Evolutionary conservation across 495 filamentous ascomycete species (phyloP).

Genomic region (Clohesyomyces aquaticus): DNA sequence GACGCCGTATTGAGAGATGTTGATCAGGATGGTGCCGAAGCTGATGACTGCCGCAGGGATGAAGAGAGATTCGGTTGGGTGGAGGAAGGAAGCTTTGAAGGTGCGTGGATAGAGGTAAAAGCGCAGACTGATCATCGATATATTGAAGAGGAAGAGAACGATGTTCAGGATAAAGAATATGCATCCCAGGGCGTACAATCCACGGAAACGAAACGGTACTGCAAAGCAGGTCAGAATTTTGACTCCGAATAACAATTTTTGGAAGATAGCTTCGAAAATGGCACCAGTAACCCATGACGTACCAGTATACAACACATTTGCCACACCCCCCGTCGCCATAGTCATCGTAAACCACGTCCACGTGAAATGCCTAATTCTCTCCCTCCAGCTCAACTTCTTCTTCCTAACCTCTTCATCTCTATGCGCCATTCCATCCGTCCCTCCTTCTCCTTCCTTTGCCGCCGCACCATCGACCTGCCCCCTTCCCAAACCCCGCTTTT

Average conservation of each 20-base stretch:
- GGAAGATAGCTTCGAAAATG: background rate
- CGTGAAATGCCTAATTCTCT: slow-evolving; percentile 50
- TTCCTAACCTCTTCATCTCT: slow-evolving; percentile 13
- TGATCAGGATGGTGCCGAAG: slow-evolving; percentile 77
- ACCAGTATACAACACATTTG: slow-evolving; percentile 76
- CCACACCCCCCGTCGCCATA: slow-evolving; percentile 84
- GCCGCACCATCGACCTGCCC: no score
- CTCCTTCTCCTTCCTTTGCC: slow-evolving; percentile 2
- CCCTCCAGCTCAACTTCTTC: slow-evolving; percentile 6
- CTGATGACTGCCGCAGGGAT: slow-evolving; percentile 72
- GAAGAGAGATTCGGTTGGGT: slow-evolving; percentile 81
- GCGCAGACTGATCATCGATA: slow-evolving; percentile 66
- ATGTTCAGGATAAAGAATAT: slow-evolving; percentile 79
- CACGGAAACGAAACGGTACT: slow-evolving; percentile 72
- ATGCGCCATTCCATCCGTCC: slow-evolving; percentile 1
- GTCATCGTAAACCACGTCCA: slow-evolving; percentile 53
- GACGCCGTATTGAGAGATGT: slow-evolving; percentile 77
- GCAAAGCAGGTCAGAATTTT: background rate
- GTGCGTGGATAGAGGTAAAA: slow-evolving; percentile 74
- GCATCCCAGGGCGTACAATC: slow-evolving; percentile 71
- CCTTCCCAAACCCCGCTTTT: background rate
- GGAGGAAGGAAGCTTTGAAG: slow-evolving; percentile 70
- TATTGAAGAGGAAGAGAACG: slow-evolving; percentile 70
- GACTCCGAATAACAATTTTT: no score
- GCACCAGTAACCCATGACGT: slow-evolving; percentile 41